Base-by-base conservation (phyloP, 345 rosid genomes). In the Populus euphratica region DNA sequence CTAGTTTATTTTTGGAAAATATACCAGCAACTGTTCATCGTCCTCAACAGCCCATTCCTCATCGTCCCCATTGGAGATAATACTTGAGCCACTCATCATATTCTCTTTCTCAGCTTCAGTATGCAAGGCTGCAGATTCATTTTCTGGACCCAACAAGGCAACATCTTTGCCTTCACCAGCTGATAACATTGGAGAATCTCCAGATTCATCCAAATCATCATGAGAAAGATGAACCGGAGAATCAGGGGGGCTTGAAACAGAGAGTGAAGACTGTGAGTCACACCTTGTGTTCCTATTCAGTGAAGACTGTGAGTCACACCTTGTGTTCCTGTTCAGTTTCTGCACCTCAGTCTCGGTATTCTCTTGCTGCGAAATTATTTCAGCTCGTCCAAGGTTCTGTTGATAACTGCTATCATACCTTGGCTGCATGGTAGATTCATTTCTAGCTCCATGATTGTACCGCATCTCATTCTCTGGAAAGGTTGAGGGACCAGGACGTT, bases 251-350 rank as follows among this genome's bases (percentile, higher is more conserved):
- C 98, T 96, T 56, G 98, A 81, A 79, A 96, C 93, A 69, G 93
- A 94, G 36, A 96, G 89, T 38, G 99, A 96, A 75, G 98, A 96
- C 86, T 90, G 98, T 47, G 99, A 96, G 79, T 91, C 97, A 70
- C 97, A 93, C 79, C 88, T 85, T 54, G 91, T 77, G 71, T 80
- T 84, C 72, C 78, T 80, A 82, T 88, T 91, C 56, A 96, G 89
- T 38, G 99, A 96, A 75, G 98, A 96, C 86, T 90, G 98, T 47
- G 99, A 96, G 79, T 91, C 97, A 70, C 97, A 93, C 79, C 88
- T 85, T 54, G 91, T 77, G 71, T 80, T 84, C 72, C 78, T 80
- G 82, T 88, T 91, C 56, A 88, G 75, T 54, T 81, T 87, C 80
- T 67, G 86, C 38, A 69, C 84, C 80, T 79, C 89, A 75, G 80